Evolutionary conservation across 306 rosid genomes (phyloP).

Genomic region (Cicer judaicum): DNA sequence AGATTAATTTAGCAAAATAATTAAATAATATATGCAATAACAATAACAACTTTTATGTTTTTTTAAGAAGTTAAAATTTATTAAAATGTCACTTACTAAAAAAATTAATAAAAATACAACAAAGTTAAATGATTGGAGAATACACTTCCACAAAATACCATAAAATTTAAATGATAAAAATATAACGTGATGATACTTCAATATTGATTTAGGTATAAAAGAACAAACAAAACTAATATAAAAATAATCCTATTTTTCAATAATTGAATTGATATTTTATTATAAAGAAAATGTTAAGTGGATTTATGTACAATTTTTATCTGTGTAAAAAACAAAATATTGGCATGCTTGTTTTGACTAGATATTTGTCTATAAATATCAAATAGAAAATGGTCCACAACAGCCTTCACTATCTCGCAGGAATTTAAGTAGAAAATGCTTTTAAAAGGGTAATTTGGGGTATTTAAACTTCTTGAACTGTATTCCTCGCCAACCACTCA

Average conservation of each 20-base stretch:
- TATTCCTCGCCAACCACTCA: slow-evolving; percentile 42
- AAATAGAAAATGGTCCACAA: slow-evolving; percentile 11
- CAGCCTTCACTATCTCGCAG: slow-evolving; percentile 9
- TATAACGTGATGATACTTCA: no score
- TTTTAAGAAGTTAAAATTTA: no score
- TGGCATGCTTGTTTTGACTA: slow-evolving; percentile 43
- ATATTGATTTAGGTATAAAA: no score
- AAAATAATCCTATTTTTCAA: not conserved
- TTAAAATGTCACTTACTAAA: no score
- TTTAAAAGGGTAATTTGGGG: slow-evolving; percentile 34
- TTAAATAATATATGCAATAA: no score
- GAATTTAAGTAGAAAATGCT: not conserved
- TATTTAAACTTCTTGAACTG: not conserved
- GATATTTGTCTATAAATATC: slow-evolving; percentile 12
- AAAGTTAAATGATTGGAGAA: no score
- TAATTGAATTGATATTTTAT: not conserved
- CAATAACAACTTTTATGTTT: no score
- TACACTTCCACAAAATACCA: no score
- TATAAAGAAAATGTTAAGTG: slow-evolving; percentile 6
- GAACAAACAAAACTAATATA: no score
- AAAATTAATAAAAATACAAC: no score
- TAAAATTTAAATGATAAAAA: no score
- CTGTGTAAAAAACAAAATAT: slow-evolving; percentile 4
- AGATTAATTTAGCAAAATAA: no score
- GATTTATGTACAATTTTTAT: slow-evolving; percentile 28